Evolutionary conservation across 352 stramenopile genomes (phyloP).

Genomic region (Thalassiosira ordinaria): DNA sequence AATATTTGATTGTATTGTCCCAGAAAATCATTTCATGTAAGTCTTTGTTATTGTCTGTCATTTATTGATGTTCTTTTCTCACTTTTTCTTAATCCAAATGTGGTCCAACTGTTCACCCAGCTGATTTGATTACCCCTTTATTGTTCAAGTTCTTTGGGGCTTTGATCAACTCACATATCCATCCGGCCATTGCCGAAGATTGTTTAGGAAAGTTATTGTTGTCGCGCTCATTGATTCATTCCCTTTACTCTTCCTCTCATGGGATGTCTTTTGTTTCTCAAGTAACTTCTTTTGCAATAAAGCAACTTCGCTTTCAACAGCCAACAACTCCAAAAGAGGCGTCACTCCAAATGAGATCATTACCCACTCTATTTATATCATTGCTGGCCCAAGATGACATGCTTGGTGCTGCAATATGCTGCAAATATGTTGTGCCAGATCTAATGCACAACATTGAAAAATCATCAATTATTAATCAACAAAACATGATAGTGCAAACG

Average conservation of each 20-base stretch:
- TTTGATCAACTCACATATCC: neutral
- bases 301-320: constrained; percentile 17
- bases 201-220: constrained; percentile 29
- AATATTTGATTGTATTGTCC: constrained; percentile 25
- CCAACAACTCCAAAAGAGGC: neutral
- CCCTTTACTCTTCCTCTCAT: constrained; percentile 17
- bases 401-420: constrained; percentile 40
- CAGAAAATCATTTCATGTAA: constrained; percentile 16
- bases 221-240: constrained; percentile 15
- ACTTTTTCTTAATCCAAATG: neutral
- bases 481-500: constrained; percentile 28
- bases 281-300: constrained; percentile 27
- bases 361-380: constrained; percentile 28
- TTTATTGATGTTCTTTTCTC: neutral
- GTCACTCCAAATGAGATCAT: constrained; percentile 12
- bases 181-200: constrained; percentile 14
- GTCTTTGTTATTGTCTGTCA: neutral
- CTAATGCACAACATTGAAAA: constrained; percentile 31
- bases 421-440: constrained; percentile 29
- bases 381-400: constrained; percentile 27
- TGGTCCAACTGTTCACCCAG: too few species aligned
- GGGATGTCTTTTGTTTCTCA: constrained; percentile 18
- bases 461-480: constrained; percentile 5
- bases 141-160: constrained; percentile 14
- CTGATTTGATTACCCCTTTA: constrained; percentile 10